Evolutionary conservation across 495 filamentous ascomycete species (phyloP), one percentile per base, ranked within the genome.

Genomic region (Xylaria intraflava): DNA sequence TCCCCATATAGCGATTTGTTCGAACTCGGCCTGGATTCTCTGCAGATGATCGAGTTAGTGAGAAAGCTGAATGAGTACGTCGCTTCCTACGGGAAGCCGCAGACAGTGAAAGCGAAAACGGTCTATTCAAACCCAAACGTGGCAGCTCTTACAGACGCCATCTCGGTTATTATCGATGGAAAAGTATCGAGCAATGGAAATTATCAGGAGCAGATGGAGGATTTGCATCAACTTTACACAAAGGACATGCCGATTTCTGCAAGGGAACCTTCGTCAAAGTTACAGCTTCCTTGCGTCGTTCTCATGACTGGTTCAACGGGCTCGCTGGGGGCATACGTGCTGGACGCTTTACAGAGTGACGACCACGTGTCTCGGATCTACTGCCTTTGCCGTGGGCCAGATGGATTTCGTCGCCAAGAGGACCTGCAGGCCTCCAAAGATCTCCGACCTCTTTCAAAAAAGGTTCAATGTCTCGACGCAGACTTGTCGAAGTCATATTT

Each of bases 241-340:
- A 16, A 7, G 8, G 17, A 48, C n/a, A 10, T 55, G 36, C 51
- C 51, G 11, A 41, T 55, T 1, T 22, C 44, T 6, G 35, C 11
- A n/a, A 41, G 35, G 33, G 24, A 33, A 7, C 1, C 30, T 4
- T 14, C 12, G 33, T 16, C 11, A 17, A 48, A 40, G 19, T 8
- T 30, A 2, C n/a, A 1, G 6, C 33, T 3, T n/a, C 10, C 10
- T 7, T 23, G 12, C 2, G 27, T 65, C 4, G 58, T 73, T 12
- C 56, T 77, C 26, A 52, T 79, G 11, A 79, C 73, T 2, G 75
- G 76, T 19, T 67, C 69, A 2, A 79, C 76, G 4, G 76, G 75
- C 9, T 62, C 66, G 6, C 58, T 80, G 0, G 76, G 77, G 6
- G 69, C 64, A 9, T 73, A 77, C 49, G 53, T 79, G 14, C 60